Evolutionary conservation across 768 basidiomycete genomes (phyloP).

Genomic region (Lepiota brunneoincarnata): DNA sequence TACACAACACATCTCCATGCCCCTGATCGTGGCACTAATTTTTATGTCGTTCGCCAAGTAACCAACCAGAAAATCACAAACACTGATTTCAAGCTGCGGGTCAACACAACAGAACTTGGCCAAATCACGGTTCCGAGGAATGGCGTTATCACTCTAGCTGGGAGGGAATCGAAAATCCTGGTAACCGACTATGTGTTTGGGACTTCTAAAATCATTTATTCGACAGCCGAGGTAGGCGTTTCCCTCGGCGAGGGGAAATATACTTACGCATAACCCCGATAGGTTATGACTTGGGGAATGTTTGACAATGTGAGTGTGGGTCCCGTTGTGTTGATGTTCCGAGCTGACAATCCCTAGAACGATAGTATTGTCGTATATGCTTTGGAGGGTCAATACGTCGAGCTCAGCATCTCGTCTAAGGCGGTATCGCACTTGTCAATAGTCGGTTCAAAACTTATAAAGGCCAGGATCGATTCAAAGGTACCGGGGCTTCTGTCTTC

Average conservation of each 20-base stretch:
- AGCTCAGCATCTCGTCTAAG: constrained; percentile 21
- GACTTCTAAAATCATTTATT: constrained; percentile 47
- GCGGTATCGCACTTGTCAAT: neutral
- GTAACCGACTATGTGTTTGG: constrained; percentile 67
- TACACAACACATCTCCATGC: constrained; percentile 56
- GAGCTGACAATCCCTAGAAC: constrained; percentile 14
- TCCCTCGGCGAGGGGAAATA: too few species aligned
- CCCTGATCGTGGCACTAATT: constrained; percentile 48
- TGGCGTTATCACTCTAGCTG: constrained; percentile 49
- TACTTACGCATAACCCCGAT: too few species aligned
- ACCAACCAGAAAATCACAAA: constrained; percentile 46
- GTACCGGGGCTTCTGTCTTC: neutral
- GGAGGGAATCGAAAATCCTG: constrained; percentile 63
- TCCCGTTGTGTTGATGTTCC: neutral
- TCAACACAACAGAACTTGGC: constrained; percentile 48
- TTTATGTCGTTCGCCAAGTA: constrained; percentile 57
- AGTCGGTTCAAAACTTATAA: neutral
- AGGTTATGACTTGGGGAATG: constrained; percentile 39
- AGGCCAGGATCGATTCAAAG: neutral
- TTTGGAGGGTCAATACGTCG: constrained; percentile 32
- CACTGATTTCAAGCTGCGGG: constrained; percentile 35
- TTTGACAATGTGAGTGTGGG: constrained; percentile 23
- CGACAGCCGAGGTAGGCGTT: constrained; percentile 44
- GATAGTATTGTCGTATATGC: constrained; percentile 37
- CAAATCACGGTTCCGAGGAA: constrained; percentile 34